phyloP scores from a whole-genome alignment of 768 basidiomycete species.

The Lactarius indigo region DNA sequence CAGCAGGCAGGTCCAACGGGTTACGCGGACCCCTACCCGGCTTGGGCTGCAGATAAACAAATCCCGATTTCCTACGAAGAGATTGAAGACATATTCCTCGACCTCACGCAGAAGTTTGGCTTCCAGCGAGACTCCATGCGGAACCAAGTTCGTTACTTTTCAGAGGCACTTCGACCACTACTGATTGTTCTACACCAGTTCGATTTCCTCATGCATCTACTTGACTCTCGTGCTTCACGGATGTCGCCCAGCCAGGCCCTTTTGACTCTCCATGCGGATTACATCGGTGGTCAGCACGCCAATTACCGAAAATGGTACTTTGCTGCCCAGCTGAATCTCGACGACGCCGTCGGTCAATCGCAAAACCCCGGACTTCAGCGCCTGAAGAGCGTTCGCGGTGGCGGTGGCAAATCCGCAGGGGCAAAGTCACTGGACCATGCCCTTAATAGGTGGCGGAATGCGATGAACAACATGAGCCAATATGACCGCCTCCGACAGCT shows the following conservation, averaged over 20 bases:
- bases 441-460: constrained; percentile 91
- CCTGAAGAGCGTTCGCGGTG: constrained; percentile 75
- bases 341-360: constrained; percentile 94
- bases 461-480: constrained; percentile 99
- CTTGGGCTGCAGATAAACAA: constrained; percentile 89
- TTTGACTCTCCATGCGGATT: constrained; percentile 95
- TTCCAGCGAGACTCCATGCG: constrained; percentile 96
- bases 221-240: constrained; percentile 96
- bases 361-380: constrained; percentile 93
- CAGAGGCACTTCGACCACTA: constrained; percentile 11
- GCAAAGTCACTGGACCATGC: constrained; percentile 91
- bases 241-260: constrained; percentile 97
- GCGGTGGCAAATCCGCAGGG: constrained; percentile 46
- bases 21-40: constrained; percentile 75
- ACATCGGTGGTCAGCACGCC: constrained; percentile 97
- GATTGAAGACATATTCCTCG: constrained; percentile 98
- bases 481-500: constrained; percentile 97
- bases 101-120: constrained; percentile 97
- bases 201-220: constrained; percentile 96
- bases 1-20: constrained; percentile 27
- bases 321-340: constrained; percentile 97
- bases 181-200: constrained; percentile 49
- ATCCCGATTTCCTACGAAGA: constrained; percentile 97
- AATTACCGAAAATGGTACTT: constrained; percentile 99
- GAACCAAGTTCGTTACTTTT: constrained; percentile 65